Percentiles rank a stretch among this genome's conserved stretches.
Evolutionary conservation across 2,329 filamentous ascomycete genomes (phyloP).

Genomic region (Exophiala sideris): DNA sequence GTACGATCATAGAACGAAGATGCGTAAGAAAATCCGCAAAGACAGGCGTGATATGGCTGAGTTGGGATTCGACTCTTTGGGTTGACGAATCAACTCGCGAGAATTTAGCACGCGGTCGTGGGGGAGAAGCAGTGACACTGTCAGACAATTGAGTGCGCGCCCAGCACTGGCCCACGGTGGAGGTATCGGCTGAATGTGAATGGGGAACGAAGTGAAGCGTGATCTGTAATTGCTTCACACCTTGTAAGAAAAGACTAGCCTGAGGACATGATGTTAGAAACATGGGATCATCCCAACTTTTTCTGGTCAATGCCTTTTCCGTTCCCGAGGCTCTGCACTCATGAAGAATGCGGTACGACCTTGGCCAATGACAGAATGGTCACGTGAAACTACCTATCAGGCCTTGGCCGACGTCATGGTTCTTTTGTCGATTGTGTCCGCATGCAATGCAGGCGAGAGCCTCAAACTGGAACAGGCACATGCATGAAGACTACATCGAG

Average conservation of each 20-base stretch:
- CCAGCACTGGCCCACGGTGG: too few relatives aligned
- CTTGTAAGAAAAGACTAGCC: too few relatives aligned
- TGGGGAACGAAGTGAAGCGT: not conserved
- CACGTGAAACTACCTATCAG: not conserved
- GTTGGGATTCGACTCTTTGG: slow-evolving; percentile 7
- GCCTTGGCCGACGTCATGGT: not conserved
- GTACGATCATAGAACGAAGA: slow-evolving; percentile 1
- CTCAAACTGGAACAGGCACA: not conserved
- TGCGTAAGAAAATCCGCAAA: slow-evolving; percentile 1
- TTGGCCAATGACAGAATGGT: slow-evolving; percentile 6
- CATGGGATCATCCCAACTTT: not conserved
- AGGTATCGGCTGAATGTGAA: not conserved
- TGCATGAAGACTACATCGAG: not conserved
- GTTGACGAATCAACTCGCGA: slow-evolving; percentile 18
- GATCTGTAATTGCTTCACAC: too few relatives aligned
- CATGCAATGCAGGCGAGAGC: not conserved
- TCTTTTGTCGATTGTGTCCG: not conserved
- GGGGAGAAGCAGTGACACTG: slow-evolving; percentile 6
- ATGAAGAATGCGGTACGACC: not conserved
- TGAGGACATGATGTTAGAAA: too few relatives aligned
- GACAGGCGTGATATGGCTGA: slow-evolving; percentile 5
- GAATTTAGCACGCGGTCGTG: slow-evolving; percentile 20
- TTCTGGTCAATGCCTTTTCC: not conserved
- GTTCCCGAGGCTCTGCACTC: not conserved
- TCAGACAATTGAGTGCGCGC: not conserved